Evolutionary conservation across 108 stramenopile genomes (phyloP).

Genomic region (Conticribra guillardii): DNA sequence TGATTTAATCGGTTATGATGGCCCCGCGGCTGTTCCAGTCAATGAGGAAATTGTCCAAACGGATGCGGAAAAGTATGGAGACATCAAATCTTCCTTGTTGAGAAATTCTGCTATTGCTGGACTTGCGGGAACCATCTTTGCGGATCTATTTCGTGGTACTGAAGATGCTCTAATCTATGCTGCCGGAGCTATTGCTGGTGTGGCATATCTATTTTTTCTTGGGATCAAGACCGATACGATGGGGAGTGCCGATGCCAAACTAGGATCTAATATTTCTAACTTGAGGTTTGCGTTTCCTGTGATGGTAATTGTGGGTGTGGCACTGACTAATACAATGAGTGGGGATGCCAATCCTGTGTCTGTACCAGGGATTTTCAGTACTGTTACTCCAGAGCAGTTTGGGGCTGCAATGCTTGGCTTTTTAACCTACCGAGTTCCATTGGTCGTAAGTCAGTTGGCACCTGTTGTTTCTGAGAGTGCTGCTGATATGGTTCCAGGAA

Average conservation of each 20-base stretch:
- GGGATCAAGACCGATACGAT: conserved; percentile 83
- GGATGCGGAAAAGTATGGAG: conserved; percentile 57
- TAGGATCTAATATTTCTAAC: conserved; percentile 64
- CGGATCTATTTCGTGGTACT: conserved; percentile 53
- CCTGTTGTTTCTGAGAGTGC: conserved; percentile 59
- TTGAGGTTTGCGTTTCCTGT: conserved; percentile 74
- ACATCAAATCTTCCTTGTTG: conserved; percentile 64
- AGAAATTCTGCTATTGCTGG: conserved; percentile 65
- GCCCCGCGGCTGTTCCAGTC: conserved; percentile 55
- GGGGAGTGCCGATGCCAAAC: conserved; percentile 48
- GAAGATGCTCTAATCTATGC: conserved; percentile 70
- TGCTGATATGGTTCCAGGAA: conserved; percentile 43
- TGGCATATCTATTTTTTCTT: conserved; percentile 75
- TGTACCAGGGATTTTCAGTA: conserved; percentile 47
- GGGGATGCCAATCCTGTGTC: conserved; percentile 52
- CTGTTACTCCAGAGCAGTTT: conserved; percentile 77
- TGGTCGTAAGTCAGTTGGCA: conserved; percentile 70
- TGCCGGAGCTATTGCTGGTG: conserved; percentile 66
- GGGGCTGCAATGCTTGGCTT: conserved; percentile 80
- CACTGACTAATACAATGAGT: conserved; percentile 55
- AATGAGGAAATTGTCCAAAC: conserved; percentile 52
- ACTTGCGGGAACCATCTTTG: conserved; percentile 56
- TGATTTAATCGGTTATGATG: conserved; percentile 64
- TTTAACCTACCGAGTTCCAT: conserved; percentile 83
- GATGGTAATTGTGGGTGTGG: conserved; percentile 67